A percentile compares a stretch with the other conserved stretches of the same genome.
Evolutionary conservation across 805 yeast species (phyloP).

Genomic region (Jamesozyma spencerorum): DNA sequence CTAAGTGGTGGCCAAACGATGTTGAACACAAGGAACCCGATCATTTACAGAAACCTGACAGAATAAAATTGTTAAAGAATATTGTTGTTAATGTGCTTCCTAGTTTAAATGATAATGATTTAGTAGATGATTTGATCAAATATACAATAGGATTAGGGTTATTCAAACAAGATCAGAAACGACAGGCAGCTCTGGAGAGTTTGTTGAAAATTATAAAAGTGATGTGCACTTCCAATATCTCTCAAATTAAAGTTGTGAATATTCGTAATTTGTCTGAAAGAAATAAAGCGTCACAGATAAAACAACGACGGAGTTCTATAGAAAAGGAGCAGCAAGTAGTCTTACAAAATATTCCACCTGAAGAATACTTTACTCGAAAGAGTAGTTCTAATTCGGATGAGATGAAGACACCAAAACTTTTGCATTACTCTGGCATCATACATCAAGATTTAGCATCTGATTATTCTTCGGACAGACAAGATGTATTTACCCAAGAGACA

Average conservation of each 20-base stretch:
- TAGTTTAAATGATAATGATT: slow-evolving; percentile 5
- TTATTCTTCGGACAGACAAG: too few species aligned
- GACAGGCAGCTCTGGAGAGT: slow-evolving; percentile 9
- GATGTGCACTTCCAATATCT: neutral
- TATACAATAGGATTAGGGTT: slow-evolving; percentile 13
- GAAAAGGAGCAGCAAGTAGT: too few species aligned
- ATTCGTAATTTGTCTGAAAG: neutral
- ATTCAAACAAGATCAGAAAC: slow-evolving; percentile 11
- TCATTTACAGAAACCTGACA: slow-evolving; percentile 51
- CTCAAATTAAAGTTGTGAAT: neutral
- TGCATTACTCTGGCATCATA: too few species aligned
- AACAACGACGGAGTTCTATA: too few species aligned
- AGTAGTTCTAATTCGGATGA: too few species aligned
- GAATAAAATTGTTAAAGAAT: slow-evolving; percentile 41
- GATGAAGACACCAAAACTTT: too few species aligned
- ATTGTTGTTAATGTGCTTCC: slow-evolving; percentile 26
- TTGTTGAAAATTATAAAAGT: slow-evolving; percentile 11
- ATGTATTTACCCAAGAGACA: too few species aligned
- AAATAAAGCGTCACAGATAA: neutral
- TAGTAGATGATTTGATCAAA: slow-evolving; percentile 11
- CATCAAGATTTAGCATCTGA: too few species aligned
- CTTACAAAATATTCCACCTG: too few species aligned
- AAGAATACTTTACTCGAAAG: too few species aligned
- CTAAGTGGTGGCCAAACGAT: slow-evolving; percentile 62
- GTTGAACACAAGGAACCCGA: slow-evolving; percentile 66